These are phyloP conservation scores for Coriolopsis trogii DNA, from an alignment of 1,284 basidiomycete species.

Conservation along the genomic window DNA sequence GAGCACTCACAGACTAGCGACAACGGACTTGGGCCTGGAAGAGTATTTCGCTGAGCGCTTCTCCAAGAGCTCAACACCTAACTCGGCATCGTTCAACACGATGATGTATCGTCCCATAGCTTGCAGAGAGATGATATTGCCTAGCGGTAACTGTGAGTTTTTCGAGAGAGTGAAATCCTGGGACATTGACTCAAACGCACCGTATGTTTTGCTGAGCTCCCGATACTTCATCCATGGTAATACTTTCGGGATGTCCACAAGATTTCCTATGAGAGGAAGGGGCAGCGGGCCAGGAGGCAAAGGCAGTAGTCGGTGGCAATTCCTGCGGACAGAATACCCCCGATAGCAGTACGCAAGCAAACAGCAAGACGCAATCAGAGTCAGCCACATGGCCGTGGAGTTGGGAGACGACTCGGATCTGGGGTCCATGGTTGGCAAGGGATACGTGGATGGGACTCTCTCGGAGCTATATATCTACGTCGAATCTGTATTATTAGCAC, in stretches of 20 bases:
- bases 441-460: no score
- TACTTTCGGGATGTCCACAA: slow-evolving; percentile 3
- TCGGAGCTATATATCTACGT: no score
- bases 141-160: not conserved
- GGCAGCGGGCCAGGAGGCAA: slow-evolving; percentile 14
- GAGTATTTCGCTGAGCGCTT: slow-evolving; percentile 7
- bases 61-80: slow-evolving; percentile 6
- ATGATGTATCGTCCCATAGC: not conserved
- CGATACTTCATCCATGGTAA: slow-evolving; percentile 9
- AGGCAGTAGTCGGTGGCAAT: not conserved
- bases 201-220: slow-evolving; percentile 10
- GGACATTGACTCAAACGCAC: not conserved
- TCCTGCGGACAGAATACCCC: not conserved
- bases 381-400: no score
- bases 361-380: no score
- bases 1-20: not conserved
- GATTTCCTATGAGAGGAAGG: slow-evolving; percentile 14
- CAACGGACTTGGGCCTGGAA: not conserved
- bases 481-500: no score
- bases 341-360: not conserved
- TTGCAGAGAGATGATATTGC: not conserved
- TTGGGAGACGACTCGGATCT: no score
- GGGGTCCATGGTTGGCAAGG: no score
- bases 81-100: not conserved
- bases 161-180: not conserved